phyloP scores from a whole-genome alignment of 1,139 yeast genomes.

The Debaryomyces singareniensis region DNA sequence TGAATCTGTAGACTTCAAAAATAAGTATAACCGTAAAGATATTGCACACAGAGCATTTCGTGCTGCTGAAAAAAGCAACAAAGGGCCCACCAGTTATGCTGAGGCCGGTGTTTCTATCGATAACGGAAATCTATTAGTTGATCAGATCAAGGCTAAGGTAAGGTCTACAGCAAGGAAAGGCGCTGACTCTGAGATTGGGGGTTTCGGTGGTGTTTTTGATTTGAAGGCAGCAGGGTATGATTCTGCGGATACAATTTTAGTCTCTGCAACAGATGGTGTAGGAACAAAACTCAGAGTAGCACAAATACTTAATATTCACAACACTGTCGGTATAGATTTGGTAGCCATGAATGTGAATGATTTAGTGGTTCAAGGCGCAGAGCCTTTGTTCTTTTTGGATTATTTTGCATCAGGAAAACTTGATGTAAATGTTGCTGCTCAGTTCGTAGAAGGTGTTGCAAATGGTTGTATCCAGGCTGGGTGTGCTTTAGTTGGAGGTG shows the following conservation, averaged over 20 bases:
- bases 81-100: slow-evolving; percentile 67
- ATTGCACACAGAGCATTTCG: slow-evolving; percentile 96
- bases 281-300: slow-evolving; percentile 97
- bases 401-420: slow-evolving; percentile 94
- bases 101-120: slow-evolving; percentile 97
- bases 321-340: slow-evolving; percentile 95
- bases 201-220: slow-evolving; percentile 96
- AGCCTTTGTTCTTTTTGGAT: slow-evolving; percentile 91
- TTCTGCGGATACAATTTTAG: slow-evolving; percentile 68
- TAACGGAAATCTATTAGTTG: slow-evolving; percentile 84
- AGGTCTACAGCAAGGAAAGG: slow-evolving; percentile 95
- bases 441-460: slow-evolving; percentile 92
- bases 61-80: slow-evolving; percentile 18
- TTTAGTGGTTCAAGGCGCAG: slow-evolving; percentile 97
- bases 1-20: slow-evolving; percentile 61
- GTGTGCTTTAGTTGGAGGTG: slow-evolving; percentile 98
- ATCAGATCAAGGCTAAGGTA: slow-evolving; percentile 83
- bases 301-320: slow-evolving; percentile 80
- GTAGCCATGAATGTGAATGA: slow-evolving; percentile 99
- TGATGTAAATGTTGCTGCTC: slow-evolving; percentile 77
- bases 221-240: slow-evolving; percentile 83
- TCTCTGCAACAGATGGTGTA: slow-evolving; percentile 98
- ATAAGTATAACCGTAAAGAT: slow-evolving; percentile 82
- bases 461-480: slow-evolving; percentile 94
- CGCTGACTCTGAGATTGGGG: slow-evolving; percentile 97